Evolutionary conservation across 2,329 filamentous ascomycete species (phyloP).

Genomic region (Coniosporium tulheliwenetii): DNA sequence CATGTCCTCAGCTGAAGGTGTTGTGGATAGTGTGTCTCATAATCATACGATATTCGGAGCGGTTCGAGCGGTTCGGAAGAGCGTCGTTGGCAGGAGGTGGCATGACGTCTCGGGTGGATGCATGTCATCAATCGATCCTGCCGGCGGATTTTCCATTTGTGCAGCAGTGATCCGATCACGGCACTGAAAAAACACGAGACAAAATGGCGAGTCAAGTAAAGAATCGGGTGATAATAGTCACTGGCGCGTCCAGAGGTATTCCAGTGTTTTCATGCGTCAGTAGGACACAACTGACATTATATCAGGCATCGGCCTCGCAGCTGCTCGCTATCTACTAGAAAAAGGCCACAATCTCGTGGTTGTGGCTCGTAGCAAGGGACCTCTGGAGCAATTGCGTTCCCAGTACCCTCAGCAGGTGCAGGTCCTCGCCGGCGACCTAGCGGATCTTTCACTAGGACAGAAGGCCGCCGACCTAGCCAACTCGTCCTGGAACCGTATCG

Average conservation of each 20-base stretch:
- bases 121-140: too few relatives aligned
- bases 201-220: constrained; percentile 12
- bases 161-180: too few relatives aligned
- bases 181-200: neutral
- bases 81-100: too few relatives aligned
- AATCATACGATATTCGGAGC: too few relatives aligned
- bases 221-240: constrained; percentile 30
- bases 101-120: too few relatives aligned
- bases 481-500: constrained; percentile 53
- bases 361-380: constrained; percentile 35
- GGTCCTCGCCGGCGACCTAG: constrained; percentile 41
- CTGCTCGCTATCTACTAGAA: constrained; percentile 42
- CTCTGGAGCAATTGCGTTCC: constrained; percentile 36
- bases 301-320: constrained; percentile 44
- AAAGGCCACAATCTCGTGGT: constrained; percentile 36
- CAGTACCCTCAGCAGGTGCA: constrained; percentile 39
- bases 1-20: too few relatives aligned
- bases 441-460: constrained; percentile 36
- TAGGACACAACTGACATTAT: neutral
- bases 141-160: too few relatives aligned
- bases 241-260: constrained; percentile 47
- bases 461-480: constrained; percentile 51
- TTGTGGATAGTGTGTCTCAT: too few relatives aligned
- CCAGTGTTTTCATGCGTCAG: neutral
- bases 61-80: too few relatives aligned